phyloP scores from a whole-genome alignment of 331 rosid genomes.

The Pyracantha coccinea region DNA sequence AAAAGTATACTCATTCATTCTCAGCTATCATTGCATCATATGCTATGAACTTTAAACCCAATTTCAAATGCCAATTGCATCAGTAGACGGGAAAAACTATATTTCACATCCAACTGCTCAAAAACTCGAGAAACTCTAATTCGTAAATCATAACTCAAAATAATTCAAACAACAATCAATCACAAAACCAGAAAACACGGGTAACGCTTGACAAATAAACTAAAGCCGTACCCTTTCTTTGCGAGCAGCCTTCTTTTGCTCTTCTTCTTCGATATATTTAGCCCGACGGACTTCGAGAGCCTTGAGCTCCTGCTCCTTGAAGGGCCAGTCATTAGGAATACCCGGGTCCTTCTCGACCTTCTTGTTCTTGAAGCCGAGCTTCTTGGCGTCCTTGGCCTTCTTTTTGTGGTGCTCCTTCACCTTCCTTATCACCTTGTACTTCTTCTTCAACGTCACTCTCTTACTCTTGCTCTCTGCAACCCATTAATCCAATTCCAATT shows the following conservation, averaged over 20 bases:
- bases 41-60: background rate
- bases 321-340: conserved; percentile 95
- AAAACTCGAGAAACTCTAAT: background rate
- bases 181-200: background rate
- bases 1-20: background rate
- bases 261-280: conserved; percentile 55
- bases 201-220: background rate
- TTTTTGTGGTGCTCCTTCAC: conserved; percentile 82
- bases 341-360: conserved; percentile 96
- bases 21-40: background rate
- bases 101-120: background rate
- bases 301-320: conserved; percentile 90
- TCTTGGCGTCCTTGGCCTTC: conserved; percentile 85
- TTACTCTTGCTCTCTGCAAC: conserved; percentile 90
- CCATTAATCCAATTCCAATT: background rate
- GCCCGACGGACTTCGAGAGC: conserved; percentile 82
- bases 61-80: background rate
- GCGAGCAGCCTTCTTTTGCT: conserved; percentile 79
- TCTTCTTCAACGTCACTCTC: conserved; percentile 69
- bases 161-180: background rate
- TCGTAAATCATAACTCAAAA: background rate
- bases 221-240: conserved; percentile 72
- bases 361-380: conserved; percentile 42
- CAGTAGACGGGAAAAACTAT: background rate
- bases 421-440: conserved; percentile 68